A percentile compares a stretch with the other conserved stretches of the same genome.
Evolutionary conservation across 1,284 basidiomycete genomes (phyloP).

Genomic region (Puccinia horiana): DNA sequence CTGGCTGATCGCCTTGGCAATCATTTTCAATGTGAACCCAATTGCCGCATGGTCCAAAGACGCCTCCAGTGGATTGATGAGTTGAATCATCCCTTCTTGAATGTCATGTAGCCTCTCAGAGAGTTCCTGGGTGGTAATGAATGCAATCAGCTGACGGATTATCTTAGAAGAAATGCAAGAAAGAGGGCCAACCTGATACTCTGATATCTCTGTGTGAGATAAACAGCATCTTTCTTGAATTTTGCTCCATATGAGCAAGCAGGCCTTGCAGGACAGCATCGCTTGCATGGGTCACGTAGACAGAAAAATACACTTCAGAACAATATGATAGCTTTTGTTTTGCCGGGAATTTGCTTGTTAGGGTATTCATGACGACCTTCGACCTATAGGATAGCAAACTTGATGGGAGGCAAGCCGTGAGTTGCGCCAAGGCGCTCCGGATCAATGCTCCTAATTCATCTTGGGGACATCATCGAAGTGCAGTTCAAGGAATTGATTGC

Average conservation of each 20-base stretch:
- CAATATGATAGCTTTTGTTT: neutral
- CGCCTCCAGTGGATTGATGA: neutral
- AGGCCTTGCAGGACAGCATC: neutral
- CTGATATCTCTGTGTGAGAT: neutral
- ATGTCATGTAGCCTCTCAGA: neutral
- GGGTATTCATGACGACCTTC: neutral
- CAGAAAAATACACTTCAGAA: neutral
- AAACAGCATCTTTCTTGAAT: neutral
- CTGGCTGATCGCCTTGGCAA: slow-evolving; percentile 12
- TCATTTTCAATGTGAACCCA: slow-evolving; percentile 39
- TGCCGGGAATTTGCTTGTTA: neutral
- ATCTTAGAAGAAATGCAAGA: neutral
- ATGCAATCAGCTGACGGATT: neutral
- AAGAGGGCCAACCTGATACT: slow-evolving; percentile 1
- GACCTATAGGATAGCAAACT: neutral
- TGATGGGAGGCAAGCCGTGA: slow-evolving; percentile 11
- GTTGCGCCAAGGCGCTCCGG: slow-evolving; percentile 53
- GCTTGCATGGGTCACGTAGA: neutral
- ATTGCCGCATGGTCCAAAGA: slow-evolving; percentile 33
- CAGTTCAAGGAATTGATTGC: slow-evolving; percentile 97
- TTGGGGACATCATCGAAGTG: slow-evolving; percentile 96
- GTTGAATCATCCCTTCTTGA: slow-evolving; percentile 9
- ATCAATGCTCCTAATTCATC: slow-evolving; percentile 87
- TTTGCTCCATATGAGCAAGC: neutral
- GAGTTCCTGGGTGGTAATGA: neutral